These are phyloP conservation scores for Mycena leptocephala DNA, from an alignment of 768 basidiomycete genomes.

Conservation along the genomic window DNA sequence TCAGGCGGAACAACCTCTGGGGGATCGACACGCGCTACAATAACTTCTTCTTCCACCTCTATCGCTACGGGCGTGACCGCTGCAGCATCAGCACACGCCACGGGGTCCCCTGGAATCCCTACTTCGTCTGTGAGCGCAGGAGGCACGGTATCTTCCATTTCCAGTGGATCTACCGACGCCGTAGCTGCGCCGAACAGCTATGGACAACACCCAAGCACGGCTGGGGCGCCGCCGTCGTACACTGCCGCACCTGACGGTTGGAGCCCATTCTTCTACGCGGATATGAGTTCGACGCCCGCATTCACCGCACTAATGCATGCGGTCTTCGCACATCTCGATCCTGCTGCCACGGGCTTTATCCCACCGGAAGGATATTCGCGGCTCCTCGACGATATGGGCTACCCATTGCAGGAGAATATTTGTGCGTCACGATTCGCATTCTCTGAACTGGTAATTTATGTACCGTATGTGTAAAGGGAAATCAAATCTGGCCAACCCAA, in stretches of 20 bases:
- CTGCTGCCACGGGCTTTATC: conserved; percentile 18
- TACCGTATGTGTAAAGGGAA: conserved; percentile 20
- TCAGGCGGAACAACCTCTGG: not conserved
- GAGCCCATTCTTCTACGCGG: not conserved
- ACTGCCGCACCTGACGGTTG: not conserved
- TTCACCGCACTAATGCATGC: not conserved
- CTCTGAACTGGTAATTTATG: not conserved
- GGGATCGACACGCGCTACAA: not conserved
- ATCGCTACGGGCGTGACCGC: too few species aligned
- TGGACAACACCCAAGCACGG: too few species aligned
- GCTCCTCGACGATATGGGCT: conserved; percentile 32
- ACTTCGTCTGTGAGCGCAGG: too few species aligned
- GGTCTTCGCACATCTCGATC: conserved; percentile 33
- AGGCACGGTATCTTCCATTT: too few species aligned
- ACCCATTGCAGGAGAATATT: conserved; percentile 29
- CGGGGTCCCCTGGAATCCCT: too few species aligned
- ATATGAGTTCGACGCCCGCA: not conserved
- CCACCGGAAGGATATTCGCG: conserved; percentile 29
- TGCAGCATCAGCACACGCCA: too few species aligned
- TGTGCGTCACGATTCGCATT: conserved; percentile 8
- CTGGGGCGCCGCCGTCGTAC: not conserved
- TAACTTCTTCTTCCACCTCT: too few species aligned
- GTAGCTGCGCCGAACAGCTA: too few species aligned
- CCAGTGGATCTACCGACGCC: too few species aligned
- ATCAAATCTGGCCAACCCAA: not conserved